Evolutionary conservation across 1,139 yeast genomes (phyloP).

Genomic region (Schizosaccharomyces versatilis): DNA sequence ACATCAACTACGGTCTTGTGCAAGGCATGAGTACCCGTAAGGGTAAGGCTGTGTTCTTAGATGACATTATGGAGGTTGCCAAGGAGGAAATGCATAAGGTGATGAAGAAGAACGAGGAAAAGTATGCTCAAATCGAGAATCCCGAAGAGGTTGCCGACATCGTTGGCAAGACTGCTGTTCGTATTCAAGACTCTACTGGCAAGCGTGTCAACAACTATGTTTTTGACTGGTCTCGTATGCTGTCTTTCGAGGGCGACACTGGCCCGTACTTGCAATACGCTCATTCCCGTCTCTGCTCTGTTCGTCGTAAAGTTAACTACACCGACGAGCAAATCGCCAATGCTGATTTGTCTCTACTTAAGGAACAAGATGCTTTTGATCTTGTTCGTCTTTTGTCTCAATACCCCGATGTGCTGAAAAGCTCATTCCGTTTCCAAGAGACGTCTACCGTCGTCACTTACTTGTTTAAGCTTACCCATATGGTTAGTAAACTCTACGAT

Average conservation of each 20-base stretch:
- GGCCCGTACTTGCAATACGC: constrained; percentile 98
- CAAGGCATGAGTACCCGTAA: constrained; percentile 96
- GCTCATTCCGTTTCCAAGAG: constrained; percentile 66
- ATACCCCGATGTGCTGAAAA: constrained; percentile 77
- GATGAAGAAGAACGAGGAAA: constrained; percentile 78
- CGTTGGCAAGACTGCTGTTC: constrained; percentile 89
- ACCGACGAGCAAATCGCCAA: constrained; percentile 16
- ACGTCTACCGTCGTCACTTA: constrained; percentile 91
- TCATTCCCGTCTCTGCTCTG: constrained; percentile 88
- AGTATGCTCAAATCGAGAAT: constrained; percentile 80
- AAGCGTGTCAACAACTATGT: constrained; percentile 91
- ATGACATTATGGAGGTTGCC: constrained; percentile 81
- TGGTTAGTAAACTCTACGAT: constrained; percentile 86
- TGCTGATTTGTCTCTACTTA: constrained; percentile 53
- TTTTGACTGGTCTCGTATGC: constrained; percentile 96
- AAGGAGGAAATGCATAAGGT: constrained; percentile 92
- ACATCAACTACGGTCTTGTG: constrained; percentile 92
- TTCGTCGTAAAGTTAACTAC: constrained; percentile 55
- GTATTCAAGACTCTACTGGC: constrained; percentile 98
- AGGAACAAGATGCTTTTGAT: constrained; percentile 52
- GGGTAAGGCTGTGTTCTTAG: constrained; percentile 94
- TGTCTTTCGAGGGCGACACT: constrained; percentile 95
- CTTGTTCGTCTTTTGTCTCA: constrained; percentile 64
- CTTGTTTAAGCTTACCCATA: constrained; percentile 75
- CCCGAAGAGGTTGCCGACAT: constrained; percentile 92